A percentile compares a stretch with the other conserved stretches of the same genome.
These are phyloP conservation scores for Gracilariopsis chorda DNA, from an alignment of 23 red algal genomes.

Conservation along the genomic window DNA sequence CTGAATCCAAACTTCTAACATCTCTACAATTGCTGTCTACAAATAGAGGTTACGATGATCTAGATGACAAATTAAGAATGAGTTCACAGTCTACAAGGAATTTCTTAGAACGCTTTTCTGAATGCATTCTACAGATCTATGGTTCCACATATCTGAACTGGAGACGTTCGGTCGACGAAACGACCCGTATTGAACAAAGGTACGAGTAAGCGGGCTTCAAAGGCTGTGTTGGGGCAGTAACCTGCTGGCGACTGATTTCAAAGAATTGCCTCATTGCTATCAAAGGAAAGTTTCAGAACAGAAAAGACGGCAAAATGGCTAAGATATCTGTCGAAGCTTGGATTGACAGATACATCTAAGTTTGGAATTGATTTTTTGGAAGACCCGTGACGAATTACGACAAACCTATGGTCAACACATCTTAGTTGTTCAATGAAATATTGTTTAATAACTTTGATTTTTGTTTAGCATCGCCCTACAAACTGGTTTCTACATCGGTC, in stretches of 20 bases:
- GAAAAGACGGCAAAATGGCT: constrained; percentile 14
- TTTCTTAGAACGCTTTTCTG: constrained; percentile 1
- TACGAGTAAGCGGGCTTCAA: background rate
- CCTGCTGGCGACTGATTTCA: constrained; percentile 3
- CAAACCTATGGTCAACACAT: background rate
- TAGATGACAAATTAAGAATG: constrained; percentile 33
- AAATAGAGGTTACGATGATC: constrained; percentile 17
- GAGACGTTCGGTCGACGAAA: background rate
- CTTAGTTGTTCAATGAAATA: constrained; percentile 6
- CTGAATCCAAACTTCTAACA: constrained; percentile 10
- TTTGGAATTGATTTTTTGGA: constrained; percentile 33
- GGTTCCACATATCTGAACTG: background rate
- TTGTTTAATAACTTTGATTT: background rate
- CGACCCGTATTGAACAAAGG: background rate
- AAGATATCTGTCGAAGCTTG: constrained; percentile 28
- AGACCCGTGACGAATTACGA: constrained; percentile 10
- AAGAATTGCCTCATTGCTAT: constrained; percentile 38
- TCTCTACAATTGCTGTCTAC: constrained; percentile 20
- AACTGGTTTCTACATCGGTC: background rate
- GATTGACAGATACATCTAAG: constrained; percentile 1
- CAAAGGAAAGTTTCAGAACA: constrained; percentile 48
- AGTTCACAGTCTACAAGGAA: background rate
- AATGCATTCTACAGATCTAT: background rate
- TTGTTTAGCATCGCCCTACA: background rate
- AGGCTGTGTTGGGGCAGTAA: constrained; percentile 6